A percentile compares a stretch with the other conserved stretches of the same genome.
Conservation (phyloP, 2,329 filamentous ascomycete species). For the Sporothrix humicola region DNA sequence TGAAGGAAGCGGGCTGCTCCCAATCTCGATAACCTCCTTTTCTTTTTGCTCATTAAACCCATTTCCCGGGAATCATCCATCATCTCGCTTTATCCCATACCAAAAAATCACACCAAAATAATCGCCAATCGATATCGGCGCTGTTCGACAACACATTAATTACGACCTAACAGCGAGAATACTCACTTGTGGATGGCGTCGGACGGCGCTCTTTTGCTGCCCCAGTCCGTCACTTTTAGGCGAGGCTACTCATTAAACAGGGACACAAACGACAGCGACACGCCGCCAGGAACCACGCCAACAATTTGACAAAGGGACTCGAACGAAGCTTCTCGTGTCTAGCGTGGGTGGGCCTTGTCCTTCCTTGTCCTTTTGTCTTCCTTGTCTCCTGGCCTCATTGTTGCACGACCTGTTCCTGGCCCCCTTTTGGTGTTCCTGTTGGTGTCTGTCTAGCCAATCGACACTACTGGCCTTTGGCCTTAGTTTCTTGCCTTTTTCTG, state of each 20-base stretch:
- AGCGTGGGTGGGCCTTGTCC: conserved; percentile 30
- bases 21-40: conserved; percentile 23
- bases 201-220: conserved; percentile 15
- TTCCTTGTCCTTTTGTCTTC: background rate
- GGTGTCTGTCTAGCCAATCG: no score
- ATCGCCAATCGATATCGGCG: conserved; percentile 9
- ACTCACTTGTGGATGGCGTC: conserved; percentile 16
- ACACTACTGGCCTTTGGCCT: background rate
- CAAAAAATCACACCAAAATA: background rate
- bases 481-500: background rate
- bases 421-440: conserved; percentile 1
- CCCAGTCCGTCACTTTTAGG: conserved; percentile 26
- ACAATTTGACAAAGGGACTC: conserved; percentile 1
- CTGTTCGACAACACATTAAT: no score
- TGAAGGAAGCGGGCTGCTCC: conserved; percentile 26
- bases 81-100: background rate
- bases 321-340: conserved; percentile 24
- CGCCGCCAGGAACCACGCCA: background rate
- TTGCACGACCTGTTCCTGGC: background rate
- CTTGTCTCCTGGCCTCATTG: conserved; percentile 3
- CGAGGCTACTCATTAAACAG: conserved; percentile 32
- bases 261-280: conserved; percentile 1
- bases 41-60: conserved; percentile 21
- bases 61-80: conserved; percentile 5
- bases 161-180: no score